Evolutionary conservation across 345 rosid genomes (phyloP).

Genomic region (Eucalyptus microcorys): DNA sequence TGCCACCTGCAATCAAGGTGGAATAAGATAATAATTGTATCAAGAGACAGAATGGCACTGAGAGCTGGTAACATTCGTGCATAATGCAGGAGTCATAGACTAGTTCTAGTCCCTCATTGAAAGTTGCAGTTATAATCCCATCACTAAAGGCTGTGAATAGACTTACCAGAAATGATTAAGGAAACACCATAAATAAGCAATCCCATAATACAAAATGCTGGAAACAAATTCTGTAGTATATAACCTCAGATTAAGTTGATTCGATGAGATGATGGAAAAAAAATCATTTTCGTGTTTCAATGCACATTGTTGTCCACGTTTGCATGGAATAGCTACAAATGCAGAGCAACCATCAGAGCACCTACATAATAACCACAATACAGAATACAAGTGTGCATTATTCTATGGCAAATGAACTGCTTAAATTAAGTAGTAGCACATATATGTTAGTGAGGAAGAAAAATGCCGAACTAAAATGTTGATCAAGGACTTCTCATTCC

Average conservation of each 20-base stretch:
- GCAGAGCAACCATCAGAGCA: not conserved
- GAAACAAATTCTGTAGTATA: not conserved
- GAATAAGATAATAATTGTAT: not conserved
- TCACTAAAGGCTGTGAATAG: not conserved
- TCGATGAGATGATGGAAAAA: not conserved
- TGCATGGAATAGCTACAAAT: not conserved
- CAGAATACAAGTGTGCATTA: not conserved
- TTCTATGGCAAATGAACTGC: not conserved
- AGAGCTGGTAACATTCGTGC: not conserved
- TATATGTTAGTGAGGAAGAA: not conserved
- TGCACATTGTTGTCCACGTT: not conserved
- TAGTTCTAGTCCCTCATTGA: not conserved
- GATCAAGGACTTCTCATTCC: not conserved
- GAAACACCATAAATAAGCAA: not conserved
- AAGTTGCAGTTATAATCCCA: not conserved
- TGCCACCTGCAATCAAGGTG: slow-evolving; percentile 36
- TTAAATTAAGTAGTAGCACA: not conserved
- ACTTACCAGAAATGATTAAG: not conserved
- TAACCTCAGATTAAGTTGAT: not conserved
- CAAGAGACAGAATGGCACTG: not conserved
- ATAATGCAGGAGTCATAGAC: not conserved
- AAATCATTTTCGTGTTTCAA: not conserved
- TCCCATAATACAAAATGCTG: not conserved
- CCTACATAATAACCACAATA: not conserved
- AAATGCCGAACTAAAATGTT: not conserved